Evolutionary conservation across 2,329 filamentous ascomycete species (phyloP), one percentile per base, ranked within the genome.

Genomic region (Stylonectria norvegica): DNA sequence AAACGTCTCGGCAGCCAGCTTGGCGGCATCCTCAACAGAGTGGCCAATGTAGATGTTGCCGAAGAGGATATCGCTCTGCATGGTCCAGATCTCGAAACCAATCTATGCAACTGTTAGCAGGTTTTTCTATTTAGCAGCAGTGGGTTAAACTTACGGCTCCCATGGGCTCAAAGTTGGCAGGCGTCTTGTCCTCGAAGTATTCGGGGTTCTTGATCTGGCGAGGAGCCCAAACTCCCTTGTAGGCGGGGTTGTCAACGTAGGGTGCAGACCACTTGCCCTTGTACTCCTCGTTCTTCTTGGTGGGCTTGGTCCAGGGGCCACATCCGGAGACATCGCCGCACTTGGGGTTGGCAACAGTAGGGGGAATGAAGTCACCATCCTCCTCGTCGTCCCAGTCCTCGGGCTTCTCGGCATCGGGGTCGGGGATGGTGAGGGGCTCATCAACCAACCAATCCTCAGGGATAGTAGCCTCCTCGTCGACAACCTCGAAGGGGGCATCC

Each of bases 11-110:
- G 85, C 78, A 58, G 89, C 86, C 62, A 98, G 76, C 73, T 90
- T 86, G 68, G 86, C 82, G 48, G 93, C 93, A 56, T 98, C 93
- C 63, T 89, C 89, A 56, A 93, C 67, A 15, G 91, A 97, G 82
- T 98, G 93, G 50, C 93, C 93, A 66, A 98, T 89, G 81, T 97
- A 98, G 77, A 98, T 94, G 83, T 98, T 98, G 81, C 97, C 89
- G 61, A 98, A 97, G 60, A 96, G 85, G 58, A 98, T 97, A 64
- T 96, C 86, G 67, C 83, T 95, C 73, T 96, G 91, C 93, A 98
- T 98, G 60, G 93, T 97, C 93, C 93, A 98, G 73, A 98, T 91
- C 72, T 98, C 93, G 62, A 97, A 97, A 59, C 93, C 93, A 72
- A 97, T 90, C 86, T 89, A 61, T 15, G 33, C 18, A 23, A 16